Percentiles rank a stretch among this genome's conserved stretches.
phyloP scores from a whole-genome alignment of 2,329 filamentous ascomycete species.

The Colletotrichum spaethianum region DNA sequence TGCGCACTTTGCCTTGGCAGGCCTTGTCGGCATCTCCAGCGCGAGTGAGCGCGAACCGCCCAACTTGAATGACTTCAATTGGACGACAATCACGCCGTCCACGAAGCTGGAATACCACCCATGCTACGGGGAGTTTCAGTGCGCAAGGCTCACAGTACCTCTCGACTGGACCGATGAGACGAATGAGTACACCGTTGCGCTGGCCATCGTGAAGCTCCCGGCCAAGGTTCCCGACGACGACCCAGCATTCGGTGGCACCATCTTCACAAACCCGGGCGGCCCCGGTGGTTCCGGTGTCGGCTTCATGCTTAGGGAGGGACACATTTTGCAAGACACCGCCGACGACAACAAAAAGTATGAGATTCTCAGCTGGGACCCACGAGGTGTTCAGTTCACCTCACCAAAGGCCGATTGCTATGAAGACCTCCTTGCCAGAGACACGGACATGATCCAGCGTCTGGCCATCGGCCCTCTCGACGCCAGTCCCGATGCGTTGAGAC shows the following conservation, averaged over 20 bases:
- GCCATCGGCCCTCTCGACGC: constrained; percentile 49
- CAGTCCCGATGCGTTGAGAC: constrained; percentile 22
- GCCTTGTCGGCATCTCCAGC: constrained; percentile 3
- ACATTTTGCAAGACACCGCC: constrained; percentile 30
- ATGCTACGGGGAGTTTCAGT: constrained; percentile 57
- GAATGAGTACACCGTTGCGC: constrained; percentile 50
- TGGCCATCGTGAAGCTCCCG: constrained; percentile 59
- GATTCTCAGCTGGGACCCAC: constrained; percentile 61
- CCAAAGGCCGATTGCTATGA: constrained; percentile 58
- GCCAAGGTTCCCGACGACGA: constrained; percentile 55
- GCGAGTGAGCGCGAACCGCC: background rate
- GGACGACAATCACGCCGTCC: constrained; percentile 53
- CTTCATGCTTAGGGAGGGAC: constrained; percentile 46
- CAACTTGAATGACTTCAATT: constrained; percentile 49
- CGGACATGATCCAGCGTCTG: constrained; percentile 48
- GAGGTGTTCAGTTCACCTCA: constrained; percentile 55
- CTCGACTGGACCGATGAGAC: constrained; percentile 55
- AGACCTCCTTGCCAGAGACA: constrained; percentile 48
- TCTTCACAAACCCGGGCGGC: constrained; percentile 62
- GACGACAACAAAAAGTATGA: constrained; percentile 55
- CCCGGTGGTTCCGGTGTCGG: constrained; percentile 58
- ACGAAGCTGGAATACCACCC: constrained; percentile 54
- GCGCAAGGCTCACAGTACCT: constrained; percentile 59
- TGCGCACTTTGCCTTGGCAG: background rate
- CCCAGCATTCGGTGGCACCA: constrained; percentile 57